A percentile compares a stretch with the other conserved stretches of the same genome.
Conservation (phyloP, 2,329 filamentous ascomycete species). For the Nemania abortiva region DNA sequence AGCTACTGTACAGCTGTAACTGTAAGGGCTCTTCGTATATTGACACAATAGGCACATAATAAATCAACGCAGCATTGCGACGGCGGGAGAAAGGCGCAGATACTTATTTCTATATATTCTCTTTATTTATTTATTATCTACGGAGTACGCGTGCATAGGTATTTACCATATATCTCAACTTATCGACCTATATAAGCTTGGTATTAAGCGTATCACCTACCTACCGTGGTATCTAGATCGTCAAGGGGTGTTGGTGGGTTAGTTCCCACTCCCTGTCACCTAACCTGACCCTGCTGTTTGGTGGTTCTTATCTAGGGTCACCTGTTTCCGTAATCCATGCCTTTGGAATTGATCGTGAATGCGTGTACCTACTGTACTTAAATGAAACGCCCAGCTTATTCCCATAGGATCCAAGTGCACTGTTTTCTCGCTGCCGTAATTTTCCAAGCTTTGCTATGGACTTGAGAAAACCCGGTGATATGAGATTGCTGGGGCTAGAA, state of each 20-base stretch:
- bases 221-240: conserved; percentile 4
- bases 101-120: not conserved
- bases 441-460: too few species aligned
- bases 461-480: not conserved
- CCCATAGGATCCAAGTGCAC: too few species aligned
- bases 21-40: not conserved
- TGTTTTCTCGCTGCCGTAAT: too few species aligned
- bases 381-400: not conserved
- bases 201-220: not conserved
- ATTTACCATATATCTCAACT: not conserved
- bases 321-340: not conserved
- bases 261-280: not conserved
- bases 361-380: too few species aligned
- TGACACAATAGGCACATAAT: not conserved
- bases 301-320: not conserved
- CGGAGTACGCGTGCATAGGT: too few species aligned
- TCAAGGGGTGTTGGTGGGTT: conserved; percentile 8
- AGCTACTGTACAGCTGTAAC: not conserved
- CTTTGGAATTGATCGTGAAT: not conserved
- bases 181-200: not conserved
- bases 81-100: not conserved
- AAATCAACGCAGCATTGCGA: not conserved
- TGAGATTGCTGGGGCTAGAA: not conserved
- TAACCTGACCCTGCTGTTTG: not conserved
- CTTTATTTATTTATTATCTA: too few species aligned